Percentiles rank a stretch among this genome's conserved stretches.
Evolutionary conservation across 1,139 yeast genomes (phyloP).

Genomic region (Kluyveromyces sp.): DNA sequence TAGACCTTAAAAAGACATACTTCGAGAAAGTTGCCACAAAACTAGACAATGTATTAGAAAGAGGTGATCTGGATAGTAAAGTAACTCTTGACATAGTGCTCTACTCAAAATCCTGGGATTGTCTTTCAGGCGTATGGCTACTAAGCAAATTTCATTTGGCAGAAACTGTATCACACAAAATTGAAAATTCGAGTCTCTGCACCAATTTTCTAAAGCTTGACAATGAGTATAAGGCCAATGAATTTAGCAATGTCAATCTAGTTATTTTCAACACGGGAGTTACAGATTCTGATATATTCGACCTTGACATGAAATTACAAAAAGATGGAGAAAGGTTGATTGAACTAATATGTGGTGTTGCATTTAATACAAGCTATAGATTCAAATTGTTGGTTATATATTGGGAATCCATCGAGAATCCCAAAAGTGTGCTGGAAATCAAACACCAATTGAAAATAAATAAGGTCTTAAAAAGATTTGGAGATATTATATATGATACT

Average conservation of each 20-base stretch:
- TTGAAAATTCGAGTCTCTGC: background rate
- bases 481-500: constrained; percentile 18
- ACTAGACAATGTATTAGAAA: background rate
- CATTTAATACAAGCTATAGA: constrained; percentile 28
- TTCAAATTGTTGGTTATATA: constrained; percentile 30
- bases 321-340: constrained; percentile 30
- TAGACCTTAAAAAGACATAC: constrained; percentile 18
- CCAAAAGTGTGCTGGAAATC: constrained; percentile 15
- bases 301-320: constrained; percentile 27
- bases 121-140: constrained; percentile 24
- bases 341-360: constrained; percentile 30
- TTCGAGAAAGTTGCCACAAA: constrained; percentile 6
- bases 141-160: constrained; percentile 21
- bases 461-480: constrained; percentile 22
- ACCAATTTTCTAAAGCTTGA: constrained; percentile 1
- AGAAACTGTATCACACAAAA: background rate
- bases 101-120: constrained; percentile 21
- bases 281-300: constrained; percentile 27
- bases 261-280: constrained; percentile 35
- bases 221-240: constrained; percentile 13
- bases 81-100: constrained; percentile 13
- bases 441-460: constrained; percentile 19
- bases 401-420: constrained; percentile 32
- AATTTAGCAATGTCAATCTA: constrained; percentile 26
- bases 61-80: background rate